Evolutionary conservation across 805 yeast genomes (phyloP).

Genomic region (Sungouiella blattae): DNA sequence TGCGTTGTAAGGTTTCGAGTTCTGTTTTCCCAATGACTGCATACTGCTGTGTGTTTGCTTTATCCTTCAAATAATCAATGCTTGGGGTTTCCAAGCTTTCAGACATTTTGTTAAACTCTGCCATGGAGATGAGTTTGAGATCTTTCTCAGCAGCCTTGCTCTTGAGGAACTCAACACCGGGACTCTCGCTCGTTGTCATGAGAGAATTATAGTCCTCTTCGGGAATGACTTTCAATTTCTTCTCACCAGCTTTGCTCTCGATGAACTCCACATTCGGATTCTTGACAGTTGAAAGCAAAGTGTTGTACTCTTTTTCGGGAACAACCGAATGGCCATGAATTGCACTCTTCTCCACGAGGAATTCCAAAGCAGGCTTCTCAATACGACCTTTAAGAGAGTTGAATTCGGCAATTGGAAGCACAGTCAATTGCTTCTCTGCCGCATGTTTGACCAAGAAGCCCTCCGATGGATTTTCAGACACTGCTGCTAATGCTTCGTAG

Average conservation of each 20-base stretch:
- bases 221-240: conserved; percentile 7
- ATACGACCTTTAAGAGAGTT: conserved; percentile 5
- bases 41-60: conserved; percentile 1
- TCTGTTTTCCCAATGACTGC: not conserved
- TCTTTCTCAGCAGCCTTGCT: conserved; percentile 2
- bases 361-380: conserved; percentile 10
- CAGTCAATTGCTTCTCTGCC: conserved; percentile 1
- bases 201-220: not conserved
- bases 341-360: conserved; percentile 6
- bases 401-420: conserved; percentile 8
- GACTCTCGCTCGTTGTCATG: not conserved
- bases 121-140: not conserved
- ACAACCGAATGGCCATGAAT: conserved; percentile 9
- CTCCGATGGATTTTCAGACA: conserved; percentile 3
- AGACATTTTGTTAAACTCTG: not conserved
- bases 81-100: conserved; percentile 2
- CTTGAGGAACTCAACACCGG: not conserved
- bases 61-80: conserved; percentile 2
- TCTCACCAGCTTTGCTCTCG: conserved; percentile 3
- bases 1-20: not conserved
- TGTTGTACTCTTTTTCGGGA: conserved; percentile 14
- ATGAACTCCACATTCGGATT: conserved; percentile 1
- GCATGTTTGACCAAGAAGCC: conserved; percentile 10
- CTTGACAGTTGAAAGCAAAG: not conserved
- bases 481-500: not conserved